Evolutionary conservation across 441 rosid genomes (phyloP).

Genomic region (Corymbia calophylla): DNA sequence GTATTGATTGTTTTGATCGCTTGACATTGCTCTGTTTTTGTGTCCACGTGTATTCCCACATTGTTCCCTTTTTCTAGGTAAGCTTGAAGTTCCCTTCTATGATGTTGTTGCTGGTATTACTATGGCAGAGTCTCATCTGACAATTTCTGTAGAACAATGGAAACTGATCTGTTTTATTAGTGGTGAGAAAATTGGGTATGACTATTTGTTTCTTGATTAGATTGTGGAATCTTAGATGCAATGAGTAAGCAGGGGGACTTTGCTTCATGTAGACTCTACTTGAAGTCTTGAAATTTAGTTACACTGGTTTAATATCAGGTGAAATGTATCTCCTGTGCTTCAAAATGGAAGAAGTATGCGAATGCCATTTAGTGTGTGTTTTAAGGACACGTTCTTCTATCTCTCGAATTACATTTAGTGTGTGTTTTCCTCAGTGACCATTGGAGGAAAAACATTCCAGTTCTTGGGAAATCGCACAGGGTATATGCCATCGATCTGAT

Average conservation of each 20-base stretch:
- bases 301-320: neutral
- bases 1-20: constrained; percentile 28
- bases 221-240: neutral
- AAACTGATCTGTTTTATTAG: neutral
- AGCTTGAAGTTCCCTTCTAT: neutral
- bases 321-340: neutral
- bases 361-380: neutral
- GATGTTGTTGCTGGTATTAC: neutral
- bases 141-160: neutral
- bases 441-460: constrained; percentile 82
- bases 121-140: neutral
- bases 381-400: neutral
- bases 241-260: neutral
- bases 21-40: neutral
- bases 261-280: neutral
- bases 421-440: constrained; percentile 42
- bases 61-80: neutral
- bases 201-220: neutral
- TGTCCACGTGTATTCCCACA: neutral
- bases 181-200: neutral
- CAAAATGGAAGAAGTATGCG: neutral
- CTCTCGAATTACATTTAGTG: neutral
- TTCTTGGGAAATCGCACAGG: constrained; percentile 68
- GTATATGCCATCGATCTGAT: constrained; percentile 83
- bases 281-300: neutral